These are phyloP conservation scores for Hanseniaspora lachancei DNA, from an alignment of 805 yeast genomes.

Conservation along the genomic window DNA sequence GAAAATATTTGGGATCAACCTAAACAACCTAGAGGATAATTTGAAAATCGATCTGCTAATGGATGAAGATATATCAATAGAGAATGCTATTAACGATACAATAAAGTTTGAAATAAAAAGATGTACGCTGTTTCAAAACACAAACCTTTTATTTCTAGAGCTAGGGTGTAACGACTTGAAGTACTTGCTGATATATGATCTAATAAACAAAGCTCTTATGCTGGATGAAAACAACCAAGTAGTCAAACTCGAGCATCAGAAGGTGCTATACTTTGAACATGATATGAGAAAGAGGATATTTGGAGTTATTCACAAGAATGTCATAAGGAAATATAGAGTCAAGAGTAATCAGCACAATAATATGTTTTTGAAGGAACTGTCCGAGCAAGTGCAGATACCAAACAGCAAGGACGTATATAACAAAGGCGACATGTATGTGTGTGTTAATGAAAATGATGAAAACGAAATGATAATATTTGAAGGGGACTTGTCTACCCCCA, in stretches of 20 bases:
- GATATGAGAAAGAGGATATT: not conserved
- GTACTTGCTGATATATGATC: not conserved
- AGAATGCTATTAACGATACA: not conserved
- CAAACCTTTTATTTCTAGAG: not conserved
- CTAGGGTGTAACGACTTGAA: not conserved
- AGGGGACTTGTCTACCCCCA: not conserved
- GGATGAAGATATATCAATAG: not conserved
- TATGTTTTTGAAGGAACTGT: not conserved
- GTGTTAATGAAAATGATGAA: not conserved
- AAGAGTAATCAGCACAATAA: not conserved
- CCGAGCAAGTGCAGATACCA: not conserved
- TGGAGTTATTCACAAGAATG: not conserved
- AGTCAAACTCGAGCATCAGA: not conserved
- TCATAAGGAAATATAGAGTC: not conserved
- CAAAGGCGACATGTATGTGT: not conserved
- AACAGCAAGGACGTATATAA: not conserved
- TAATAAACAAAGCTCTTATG: not conserved
- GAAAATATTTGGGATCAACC: constrained; percentile 1
- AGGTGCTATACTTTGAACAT: not conserved
- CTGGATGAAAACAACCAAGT: not conserved
- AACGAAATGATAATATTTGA: constrained; percentile 2
- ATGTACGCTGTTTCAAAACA: constrained; percentile 1
- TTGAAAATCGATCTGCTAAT: not conserved
- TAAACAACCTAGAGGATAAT: not conserved
- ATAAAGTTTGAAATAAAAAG: not conserved